Percentiles rank a stretch among this genome's conserved stretches.
phyloP scores from a whole-genome alignment of 2,329 filamentous ascomycete genomes.

The Penicillium paneum region DNA sequence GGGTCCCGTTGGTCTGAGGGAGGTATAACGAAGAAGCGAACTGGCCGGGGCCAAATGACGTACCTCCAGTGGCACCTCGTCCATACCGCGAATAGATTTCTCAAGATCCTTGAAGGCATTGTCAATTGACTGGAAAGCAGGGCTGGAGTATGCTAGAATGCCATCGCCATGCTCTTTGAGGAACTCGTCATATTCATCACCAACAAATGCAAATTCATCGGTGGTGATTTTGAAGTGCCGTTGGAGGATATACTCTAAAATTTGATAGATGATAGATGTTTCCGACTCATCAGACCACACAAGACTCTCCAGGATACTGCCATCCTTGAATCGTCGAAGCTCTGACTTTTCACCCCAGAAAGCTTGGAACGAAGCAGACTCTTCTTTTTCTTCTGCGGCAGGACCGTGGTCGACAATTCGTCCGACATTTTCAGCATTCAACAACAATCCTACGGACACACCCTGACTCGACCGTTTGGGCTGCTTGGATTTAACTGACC shows the following conservation, averaged over 20 bases:
- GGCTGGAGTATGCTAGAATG: slow-evolving; percentile 43
- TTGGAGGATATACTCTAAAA: slow-evolving; percentile 67
- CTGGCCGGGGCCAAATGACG: slow-evolving; percentile 73
- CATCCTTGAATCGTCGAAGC: slow-evolving; percentile 89
- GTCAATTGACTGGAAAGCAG: slow-evolving; percentile 64
- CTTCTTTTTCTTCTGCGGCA: slow-evolving; percentile 77
- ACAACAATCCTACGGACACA: slow-evolving; percentile 65
- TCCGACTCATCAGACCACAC: slow-evolving; percentile 70
- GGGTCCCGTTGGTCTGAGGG: slow-evolving; percentile 44
- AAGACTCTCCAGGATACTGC: slow-evolving; percentile 86
- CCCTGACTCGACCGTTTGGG: slow-evolving; percentile 24
- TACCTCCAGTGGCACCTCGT: slow-evolving; percentile 82
- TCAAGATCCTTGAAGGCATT: slow-evolving; percentile 72
- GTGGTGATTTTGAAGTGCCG: slow-evolving; percentile 64
- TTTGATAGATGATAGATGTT: slow-evolving; percentile 71
- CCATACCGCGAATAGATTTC: slow-evolving; percentile 69
- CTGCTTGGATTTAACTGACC: slow-evolving; percentile 48
- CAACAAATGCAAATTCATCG: slow-evolving; percentile 53
- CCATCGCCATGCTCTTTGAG: slow-evolving; percentile 32
- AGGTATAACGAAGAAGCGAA: slow-evolving; percentile 70
- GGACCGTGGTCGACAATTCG: slow-evolving; percentile 86
- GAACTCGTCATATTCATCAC: slow-evolving; percentile 48
- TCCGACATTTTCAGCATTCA: slow-evolving; percentile 68
- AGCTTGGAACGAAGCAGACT: slow-evolving; percentile 74
- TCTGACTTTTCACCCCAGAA: slow-evolving; percentile 97